Evolutionary conservation across 257 asterid genomes (phyloP), one percentile per base, ranked within the genome.

Genomic region (Rhazya stricta): DNA sequence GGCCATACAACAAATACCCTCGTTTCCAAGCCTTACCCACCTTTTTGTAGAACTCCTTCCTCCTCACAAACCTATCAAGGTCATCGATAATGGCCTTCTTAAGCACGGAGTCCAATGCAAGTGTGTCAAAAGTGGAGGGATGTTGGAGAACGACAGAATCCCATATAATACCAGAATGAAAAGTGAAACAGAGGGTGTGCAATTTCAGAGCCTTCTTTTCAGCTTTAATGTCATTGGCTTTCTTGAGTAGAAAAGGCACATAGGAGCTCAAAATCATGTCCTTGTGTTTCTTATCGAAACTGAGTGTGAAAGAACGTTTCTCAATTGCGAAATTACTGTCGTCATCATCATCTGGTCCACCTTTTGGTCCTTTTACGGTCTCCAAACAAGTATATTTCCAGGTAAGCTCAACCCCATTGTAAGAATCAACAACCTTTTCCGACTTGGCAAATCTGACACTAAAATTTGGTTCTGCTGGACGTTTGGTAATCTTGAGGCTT

Each of bases 1-100:
- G 95, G 2, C 96, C 97, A 71, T 69, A 90, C 80, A 89, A 30
- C 80, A 91, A 75, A 53, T 91, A 91, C 19, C 97, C 97, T 58
- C 96, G 75, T 73, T 91, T 91, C 97, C 97, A 91, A 0, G 97
- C 90, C 74, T 85, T 90, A 1, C 97, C 97, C 0, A 87, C 89
- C 37, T 74, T 83, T 77, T 78, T 80, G 6, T 90, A 90, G n/a
- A 79, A 72, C 0, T 91, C 96, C 51, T 67, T 91, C 88, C 97
- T 84, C 78, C 30, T 48, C 62, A 84, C 39, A 42, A 91, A 91
- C 67, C 67, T 69, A 0, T 81, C 88, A 4, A 91, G 82, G 65
- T 91, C 97, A 12, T 77, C 79, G 4, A 88, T 57, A 0, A 91
- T 41, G 0, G 36, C 67, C 0, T n/a, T 63, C 82, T 88, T 90